phyloP scores from a whole-genome alignment of 2,329 filamentous ascomycete genomes.

The Beauveria sp. region DNA sequence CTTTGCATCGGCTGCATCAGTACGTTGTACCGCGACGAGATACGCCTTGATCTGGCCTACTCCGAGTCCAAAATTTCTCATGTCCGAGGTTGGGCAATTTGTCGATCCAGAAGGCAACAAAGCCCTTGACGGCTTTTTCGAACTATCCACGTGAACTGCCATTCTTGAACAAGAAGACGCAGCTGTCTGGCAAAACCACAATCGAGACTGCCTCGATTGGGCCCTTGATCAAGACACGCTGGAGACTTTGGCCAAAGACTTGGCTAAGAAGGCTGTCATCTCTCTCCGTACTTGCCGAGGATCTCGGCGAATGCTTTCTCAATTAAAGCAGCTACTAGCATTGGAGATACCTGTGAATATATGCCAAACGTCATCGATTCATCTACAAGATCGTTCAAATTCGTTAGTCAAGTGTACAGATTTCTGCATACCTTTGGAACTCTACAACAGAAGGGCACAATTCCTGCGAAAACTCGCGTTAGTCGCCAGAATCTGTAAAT shows the following conservation, averaged over 20 bases:
- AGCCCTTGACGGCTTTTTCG: conserved; percentile 55
- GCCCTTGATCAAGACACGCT: conserved; percentile 52
- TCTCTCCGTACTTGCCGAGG: conserved; percentile 11
- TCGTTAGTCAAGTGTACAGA: neutral
- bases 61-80: conserved; percentile 61
- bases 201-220: conserved; percentile 48
- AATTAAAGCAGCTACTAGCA: conserved; percentile 36
- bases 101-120: conserved; percentile 57
- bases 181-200: conserved; percentile 53
- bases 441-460: no score
- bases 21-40: conserved; percentile 65
- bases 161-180: conserved; percentile 53
- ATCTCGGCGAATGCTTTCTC: conserved; percentile 12
- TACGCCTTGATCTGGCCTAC: conserved; percentile 58
- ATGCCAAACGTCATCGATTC: conserved; percentile 89
- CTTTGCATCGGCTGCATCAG: conserved; percentile 65
- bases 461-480: no score
- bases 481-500: no score
- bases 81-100: conserved; percentile 64
- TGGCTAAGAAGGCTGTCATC: conserved; percentile 12
- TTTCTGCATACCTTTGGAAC: no score
- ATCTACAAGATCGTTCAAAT: conserved; percentile 75
- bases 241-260: conserved; percentile 41
- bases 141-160: conserved; percentile 55
- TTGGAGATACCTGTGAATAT: conserved; percentile 73